Conservation (phyloP, 2,329 filamentous ascomycete species). For the Beauveria brongniartii region DNA sequence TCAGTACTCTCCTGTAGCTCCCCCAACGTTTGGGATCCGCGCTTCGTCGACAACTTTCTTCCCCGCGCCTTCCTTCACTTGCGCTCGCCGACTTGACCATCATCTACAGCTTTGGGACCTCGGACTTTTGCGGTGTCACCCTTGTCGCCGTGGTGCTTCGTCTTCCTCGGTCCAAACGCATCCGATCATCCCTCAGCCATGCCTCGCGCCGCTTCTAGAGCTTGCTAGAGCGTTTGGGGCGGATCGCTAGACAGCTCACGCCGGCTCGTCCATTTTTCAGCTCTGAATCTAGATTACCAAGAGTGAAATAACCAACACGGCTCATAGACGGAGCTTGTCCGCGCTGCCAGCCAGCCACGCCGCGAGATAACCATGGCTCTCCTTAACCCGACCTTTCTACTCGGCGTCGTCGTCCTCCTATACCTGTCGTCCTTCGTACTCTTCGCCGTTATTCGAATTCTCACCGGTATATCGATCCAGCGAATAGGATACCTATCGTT, state of each 20-base stretch:
- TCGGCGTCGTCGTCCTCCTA: constrained; percentile 74
- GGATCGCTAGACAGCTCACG: neutral
- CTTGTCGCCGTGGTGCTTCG: neutral
- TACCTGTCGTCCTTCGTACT: constrained; percentile 90
- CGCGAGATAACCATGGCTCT: constrained; percentile 45
- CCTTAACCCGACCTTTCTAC: constrained; percentile 70
- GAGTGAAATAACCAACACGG: neutral
- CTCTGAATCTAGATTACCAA: neutral
- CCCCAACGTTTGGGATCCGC: constrained; percentile 5
- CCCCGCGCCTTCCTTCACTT: neutral
- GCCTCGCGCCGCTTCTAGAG: neutral
- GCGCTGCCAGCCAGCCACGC: neutral
- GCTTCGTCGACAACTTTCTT: neutral
- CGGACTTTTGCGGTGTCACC: neutral
- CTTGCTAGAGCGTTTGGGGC: constrained; percentile 1
- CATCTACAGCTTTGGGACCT: neutral
- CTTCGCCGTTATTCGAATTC: constrained; percentile 85
- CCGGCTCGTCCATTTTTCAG: neutral
- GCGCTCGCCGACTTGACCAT: neutral
- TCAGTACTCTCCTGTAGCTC: neutral
- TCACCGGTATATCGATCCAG: constrained; percentile 93
- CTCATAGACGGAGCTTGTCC: neutral
- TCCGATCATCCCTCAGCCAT: neutral
- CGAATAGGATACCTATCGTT: constrained; percentile 88
- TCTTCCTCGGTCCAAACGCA: neutral